These are phyloP conservation scores for Leccinum imitatum DNA, from an alignment of 768 basidiomycete genomes.

Conservation along the genomic window DNA sequence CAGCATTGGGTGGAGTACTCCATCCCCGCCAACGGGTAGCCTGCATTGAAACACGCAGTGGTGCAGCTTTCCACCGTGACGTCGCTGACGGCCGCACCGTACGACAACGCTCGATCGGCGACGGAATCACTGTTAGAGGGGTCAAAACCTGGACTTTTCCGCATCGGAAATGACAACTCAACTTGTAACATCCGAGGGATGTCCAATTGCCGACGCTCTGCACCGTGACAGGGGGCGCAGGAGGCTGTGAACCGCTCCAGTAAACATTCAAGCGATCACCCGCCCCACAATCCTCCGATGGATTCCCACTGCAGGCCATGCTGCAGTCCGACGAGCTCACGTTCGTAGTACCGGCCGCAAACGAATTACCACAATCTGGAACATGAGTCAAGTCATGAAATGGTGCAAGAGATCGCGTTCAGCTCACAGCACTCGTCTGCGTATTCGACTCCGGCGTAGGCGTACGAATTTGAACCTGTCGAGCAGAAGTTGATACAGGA, in stretches of 20 bases:
- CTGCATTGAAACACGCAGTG: conserved; percentile 43
- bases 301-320: conserved; percentile 59
- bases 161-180: conserved; percentile 27
- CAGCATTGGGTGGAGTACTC: conserved; percentile 52
- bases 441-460: conserved; percentile 73
- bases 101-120: conserved; percentile 34
- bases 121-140: conserved; percentile 32
- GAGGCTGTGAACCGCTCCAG: conserved; percentile 58
- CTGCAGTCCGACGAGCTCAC: conserved; percentile 55
- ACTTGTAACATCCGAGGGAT: conserved; percentile 74
- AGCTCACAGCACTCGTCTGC: conserved; percentile 60
- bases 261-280: conserved; percentile 60
- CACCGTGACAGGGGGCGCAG: conserved; percentile 52
- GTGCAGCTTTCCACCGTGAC: conserved; percentile 52
- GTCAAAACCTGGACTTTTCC: neutral
- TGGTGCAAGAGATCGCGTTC: neutral
- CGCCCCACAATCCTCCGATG: conserved; percentile 59
- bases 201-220: conserved; percentile 61
- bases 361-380: conserved; percentile 62
- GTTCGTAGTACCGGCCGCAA: conserved; percentile 46
- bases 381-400: neutral
- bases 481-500: conserved; percentile 46
- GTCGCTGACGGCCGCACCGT: conserved; percentile 35
- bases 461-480: conserved; percentile 37
- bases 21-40: conserved; percentile 42